Base-by-base conservation (phyloP, 495 filamentous ascomycete species). In the Bacidia gigantensis region DNA sequence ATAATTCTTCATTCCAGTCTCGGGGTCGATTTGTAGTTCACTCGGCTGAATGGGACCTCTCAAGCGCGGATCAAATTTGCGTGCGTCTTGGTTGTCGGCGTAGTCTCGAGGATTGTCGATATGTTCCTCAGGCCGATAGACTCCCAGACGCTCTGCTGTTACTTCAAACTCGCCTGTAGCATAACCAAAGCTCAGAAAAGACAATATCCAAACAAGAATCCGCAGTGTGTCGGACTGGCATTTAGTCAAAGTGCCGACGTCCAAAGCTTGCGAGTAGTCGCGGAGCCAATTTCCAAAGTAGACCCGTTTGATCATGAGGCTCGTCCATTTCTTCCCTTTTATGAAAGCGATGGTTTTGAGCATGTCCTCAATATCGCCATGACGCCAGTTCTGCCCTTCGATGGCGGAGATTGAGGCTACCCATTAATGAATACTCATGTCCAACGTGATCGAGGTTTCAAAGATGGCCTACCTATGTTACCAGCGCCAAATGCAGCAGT, bases 1-100 rank as follows among this genome's bases (percentile, higher is more conserved):
- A 66, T 98, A 98, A 64, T 97, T 96, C 69, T 98, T 98, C 90
- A 98, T 95, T 11, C 87, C 89, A 2, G 89, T 95, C 2, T 82
- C 65, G 3, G 71, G 74, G 61, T 97, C 92, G 46, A 97, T 76
- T 25, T 87, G 83, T 20, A 94, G 79, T 60, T 98, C 92, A 21
- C 76, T 62, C 0, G 78, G 77, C 41, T 74, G 68, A 14, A 97
- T 78, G 0, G 86, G 89, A 1, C 77, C 79, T 32, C 92, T 80
- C 11, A 97, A 77, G 11, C 92, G 81, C n/a, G 73, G 67, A 61
- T 98, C 92, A 61, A 76, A 94, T 58, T 84, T 73, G 49, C 87
- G 77, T 3, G 92, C 92, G 68, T 98, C 90, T 46, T 76, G 58
- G 57, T 86, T 84, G 59, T 96, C 92, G 43, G 87, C 90, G 59